Evolutionary conservation across 2,329 filamentous ascomycete genomes (phyloP).

Genomic region (Aureobasidium lini): DNA sequence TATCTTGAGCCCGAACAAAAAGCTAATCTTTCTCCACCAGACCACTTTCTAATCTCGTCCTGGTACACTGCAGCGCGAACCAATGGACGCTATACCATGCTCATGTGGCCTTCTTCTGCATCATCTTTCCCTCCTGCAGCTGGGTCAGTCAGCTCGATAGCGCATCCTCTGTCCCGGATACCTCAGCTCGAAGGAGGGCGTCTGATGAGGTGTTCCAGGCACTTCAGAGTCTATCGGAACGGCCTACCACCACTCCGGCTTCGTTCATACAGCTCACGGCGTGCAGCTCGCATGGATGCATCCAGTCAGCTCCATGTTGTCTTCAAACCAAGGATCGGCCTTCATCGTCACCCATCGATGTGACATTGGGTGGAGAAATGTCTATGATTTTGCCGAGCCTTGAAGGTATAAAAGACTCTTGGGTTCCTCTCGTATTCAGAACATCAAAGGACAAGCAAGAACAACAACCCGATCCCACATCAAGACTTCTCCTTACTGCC

Average conservation of each 20-base stretch:
- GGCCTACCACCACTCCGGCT: not conserved
- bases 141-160: slow-evolving; percentile 6
- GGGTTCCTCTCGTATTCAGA: not conserved
- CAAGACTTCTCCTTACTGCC: not conserved
- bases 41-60: not conserved
- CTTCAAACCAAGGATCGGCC: not conserved
- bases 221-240: not conserved
- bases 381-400: not conserved
- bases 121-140: not conserved
- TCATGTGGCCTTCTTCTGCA: not conserved
- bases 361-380: not conserved
- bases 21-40: not conserved
- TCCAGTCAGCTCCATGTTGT: not conserved
- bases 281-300: not conserved
- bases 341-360: not conserved
- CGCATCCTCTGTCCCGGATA: not conserved
- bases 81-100: not conserved
- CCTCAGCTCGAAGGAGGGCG: not conserved
- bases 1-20: not conserved
- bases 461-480: not conserved
- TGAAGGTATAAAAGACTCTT: not conserved
- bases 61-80: not conserved
- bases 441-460: not conserved
- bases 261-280: not conserved
- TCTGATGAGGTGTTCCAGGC: not conserved